These are phyloP conservation scores for Ceratobasidium sp. DNA, from an alignment of 1,284 basidiomycete species.

Conservation along the genomic window DNA sequence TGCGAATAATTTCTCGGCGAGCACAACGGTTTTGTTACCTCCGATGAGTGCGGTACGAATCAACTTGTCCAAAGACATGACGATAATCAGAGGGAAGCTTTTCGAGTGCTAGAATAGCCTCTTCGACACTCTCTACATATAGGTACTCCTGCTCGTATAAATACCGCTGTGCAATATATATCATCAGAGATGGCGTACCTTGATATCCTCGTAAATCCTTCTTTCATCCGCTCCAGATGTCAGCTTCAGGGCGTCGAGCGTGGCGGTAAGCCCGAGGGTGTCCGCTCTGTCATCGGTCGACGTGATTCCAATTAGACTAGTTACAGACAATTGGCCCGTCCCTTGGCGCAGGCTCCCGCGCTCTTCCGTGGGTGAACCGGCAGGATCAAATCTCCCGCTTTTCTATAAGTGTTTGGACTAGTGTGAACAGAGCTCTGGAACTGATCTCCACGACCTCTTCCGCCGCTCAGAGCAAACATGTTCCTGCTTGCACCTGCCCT, in stretches of 20 bases:
- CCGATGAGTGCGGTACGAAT: constrained; percentile 75
- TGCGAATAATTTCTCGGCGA: constrained; percentile 74
- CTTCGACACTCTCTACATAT: constrained; percentile 76
- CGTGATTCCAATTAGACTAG: too few species aligned
- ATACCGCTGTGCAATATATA: not conserved
- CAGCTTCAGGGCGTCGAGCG: too few species aligned
- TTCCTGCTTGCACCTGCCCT: constrained; percentile 81
- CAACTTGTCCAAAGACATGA: constrained; percentile 71
- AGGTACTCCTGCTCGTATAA: constrained; percentile 62
- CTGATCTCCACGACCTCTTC: constrained; percentile 58
- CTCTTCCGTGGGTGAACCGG: constrained; percentile 51
- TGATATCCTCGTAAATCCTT: constrained; percentile 81
- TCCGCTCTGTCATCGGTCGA: too few species aligned
- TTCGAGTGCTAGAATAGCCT: constrained; percentile 86
- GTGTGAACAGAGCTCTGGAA: too few species aligned
- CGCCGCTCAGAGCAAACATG: constrained; percentile 82
- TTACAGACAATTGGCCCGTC: constrained; percentile 71
- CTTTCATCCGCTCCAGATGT: too few species aligned
- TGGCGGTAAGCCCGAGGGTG: too few species aligned
- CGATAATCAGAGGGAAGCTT: constrained; percentile 71
- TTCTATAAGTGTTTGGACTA: constrained; percentile 59
- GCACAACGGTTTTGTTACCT: constrained; percentile 83
- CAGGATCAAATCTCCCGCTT: constrained; percentile 56
- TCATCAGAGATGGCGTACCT: constrained; percentile 46
- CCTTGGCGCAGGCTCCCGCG: constrained; percentile 71